These are phyloP conservation scores for Chimonanthus praecox DNA, from an alignment of 164 flowering plant species.

Conservation along the genomic window DNA sequence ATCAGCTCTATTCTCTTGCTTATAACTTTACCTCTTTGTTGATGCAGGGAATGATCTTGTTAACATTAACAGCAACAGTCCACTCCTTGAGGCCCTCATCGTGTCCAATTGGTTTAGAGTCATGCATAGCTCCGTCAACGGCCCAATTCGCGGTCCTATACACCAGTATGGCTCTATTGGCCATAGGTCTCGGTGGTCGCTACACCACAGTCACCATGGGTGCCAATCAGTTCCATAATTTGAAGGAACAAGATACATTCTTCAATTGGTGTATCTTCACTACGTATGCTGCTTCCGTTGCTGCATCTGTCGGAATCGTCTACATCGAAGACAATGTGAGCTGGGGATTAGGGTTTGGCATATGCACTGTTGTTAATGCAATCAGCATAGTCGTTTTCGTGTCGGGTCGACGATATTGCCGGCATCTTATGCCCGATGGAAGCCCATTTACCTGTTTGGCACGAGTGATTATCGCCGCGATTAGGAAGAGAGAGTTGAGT, in stretches of 20 bases:
- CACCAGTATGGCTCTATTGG: slow-evolving; percentile 13
- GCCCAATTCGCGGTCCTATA: slow-evolving; percentile 29
- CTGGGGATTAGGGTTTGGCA: slow-evolving; percentile 42
- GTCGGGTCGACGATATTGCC: slow-evolving; percentile 23
- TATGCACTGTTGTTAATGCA: slow-evolving; percentile 16
- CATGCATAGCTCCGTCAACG: slow-evolving; percentile 10
- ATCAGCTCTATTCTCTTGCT: too few relatives aligned
- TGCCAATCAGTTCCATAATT: slow-evolving; percentile 35
- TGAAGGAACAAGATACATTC: slow-evolving; percentile 28
- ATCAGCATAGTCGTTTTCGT: slow-evolving; percentile 29
- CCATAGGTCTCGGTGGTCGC: slow-evolving; percentile 38
- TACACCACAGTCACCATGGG: slow-evolving; percentile 39
- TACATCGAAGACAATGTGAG: slow-evolving; percentile 45
- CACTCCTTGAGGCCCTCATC: slow-evolving; percentile 36
- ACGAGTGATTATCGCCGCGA: slow-evolving; percentile 32
- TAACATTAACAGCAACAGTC: slow-evolving; percentile 30
- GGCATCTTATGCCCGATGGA: slow-evolving; percentile 23
- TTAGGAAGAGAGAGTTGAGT: slow-evolving; percentile 24
- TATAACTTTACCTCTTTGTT: too few relatives aligned
- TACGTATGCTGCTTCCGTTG: slow-evolving; percentile 8
- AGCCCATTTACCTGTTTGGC: slow-evolving; percentile 39
- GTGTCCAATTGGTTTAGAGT: slow-evolving; percentile 13
- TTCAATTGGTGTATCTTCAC: slow-evolving; percentile 51
- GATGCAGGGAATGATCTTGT: neutral
- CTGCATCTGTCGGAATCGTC: slow-evolving; percentile 26